These are phyloP conservation scores for Raphanus raphanistrum DNA, from an alignment of 345 rosid species.

Conservation along the genomic window DNA sequence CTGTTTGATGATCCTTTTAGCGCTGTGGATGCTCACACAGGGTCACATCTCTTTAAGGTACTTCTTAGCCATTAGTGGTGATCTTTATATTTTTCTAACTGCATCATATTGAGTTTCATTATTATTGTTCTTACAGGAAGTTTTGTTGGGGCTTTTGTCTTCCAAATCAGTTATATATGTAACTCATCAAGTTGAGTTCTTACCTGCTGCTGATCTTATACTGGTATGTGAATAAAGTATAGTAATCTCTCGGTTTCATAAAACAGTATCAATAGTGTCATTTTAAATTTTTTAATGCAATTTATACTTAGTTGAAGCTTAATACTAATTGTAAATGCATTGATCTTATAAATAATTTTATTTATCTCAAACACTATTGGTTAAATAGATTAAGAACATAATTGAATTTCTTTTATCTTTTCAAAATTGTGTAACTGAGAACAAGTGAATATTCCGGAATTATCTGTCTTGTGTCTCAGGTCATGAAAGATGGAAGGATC, in stretches of 20 bases:
- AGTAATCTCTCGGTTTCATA: not conserved
- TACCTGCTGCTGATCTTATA: conserved; percentile 72
- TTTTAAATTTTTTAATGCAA: too few species aligned
- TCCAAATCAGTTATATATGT: conserved; percentile 74
- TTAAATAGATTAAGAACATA: too few species aligned
- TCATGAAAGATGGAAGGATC: conserved; percentile 79
- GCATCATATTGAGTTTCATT: not conserved
- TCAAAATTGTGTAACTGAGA: not conserved
- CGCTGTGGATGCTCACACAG: conserved; percentile 83
- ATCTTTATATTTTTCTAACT: not conserved
- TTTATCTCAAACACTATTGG: too few species aligned
- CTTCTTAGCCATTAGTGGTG: not conserved
- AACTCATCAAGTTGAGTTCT: conserved; percentile 85
- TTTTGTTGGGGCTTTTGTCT: conserved; percentile 50
- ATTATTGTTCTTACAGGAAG: conserved; percentile 49
- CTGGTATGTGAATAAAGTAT: conserved; percentile 49
- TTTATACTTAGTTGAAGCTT: too few species aligned
- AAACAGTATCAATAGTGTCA: too few species aligned
- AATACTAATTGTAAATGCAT: too few species aligned
- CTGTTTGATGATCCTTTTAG: conserved; percentile 86
- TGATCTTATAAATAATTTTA: too few species aligned
- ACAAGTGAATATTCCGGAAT: not conserved
- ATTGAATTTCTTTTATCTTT: too few species aligned
- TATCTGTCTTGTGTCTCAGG: conserved; percentile 44
- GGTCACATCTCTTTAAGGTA: conserved; percentile 69